Conservation (phyloP, 495 filamentous ascomycete species). For the Podospora pseudoanserina region DNA sequence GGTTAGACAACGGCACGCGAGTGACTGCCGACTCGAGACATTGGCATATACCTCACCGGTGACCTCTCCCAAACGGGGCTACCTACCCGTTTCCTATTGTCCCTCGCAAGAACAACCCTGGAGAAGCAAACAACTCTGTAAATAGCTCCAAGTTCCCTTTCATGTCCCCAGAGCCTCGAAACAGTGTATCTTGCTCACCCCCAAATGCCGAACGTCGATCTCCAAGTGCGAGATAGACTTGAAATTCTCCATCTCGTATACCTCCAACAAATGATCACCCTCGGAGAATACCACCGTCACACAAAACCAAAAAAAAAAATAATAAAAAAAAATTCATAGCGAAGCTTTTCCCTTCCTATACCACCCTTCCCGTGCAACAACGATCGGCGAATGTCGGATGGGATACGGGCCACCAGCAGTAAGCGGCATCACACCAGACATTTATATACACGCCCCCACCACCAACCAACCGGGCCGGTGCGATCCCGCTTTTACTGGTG, state of each 20-base stretch:
- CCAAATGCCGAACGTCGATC: background rate
- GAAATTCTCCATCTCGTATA: background rate
- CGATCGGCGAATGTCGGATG: background rate
- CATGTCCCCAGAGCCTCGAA: background rate
- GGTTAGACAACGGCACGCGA: no score
- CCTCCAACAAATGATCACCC: background rate
- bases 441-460: background rate
- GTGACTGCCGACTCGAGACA: no score
- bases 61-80: no score
- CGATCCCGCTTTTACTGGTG: background rate
- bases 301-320: background rate
- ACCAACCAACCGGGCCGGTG: background rate
- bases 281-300: background rate
- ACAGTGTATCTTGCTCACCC: background rate
- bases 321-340: background rate
- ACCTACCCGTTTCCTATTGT: no score
- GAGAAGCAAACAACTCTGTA: background rate
- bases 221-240: background rate
- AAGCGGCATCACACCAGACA: background rate
- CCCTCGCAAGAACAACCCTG: background rate
- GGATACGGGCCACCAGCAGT: no score
- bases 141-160: background rate
- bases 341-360: background rate
- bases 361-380: background rate
- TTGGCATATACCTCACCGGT: no score